A percentile compares a stretch with the other conserved stretches of the same genome.
These are phyloP conservation scores for Diaporthe caulivora DNA, from an alignment of 2,329 filamentous ascomycete genomes.

Conservation along the genomic window DNA sequence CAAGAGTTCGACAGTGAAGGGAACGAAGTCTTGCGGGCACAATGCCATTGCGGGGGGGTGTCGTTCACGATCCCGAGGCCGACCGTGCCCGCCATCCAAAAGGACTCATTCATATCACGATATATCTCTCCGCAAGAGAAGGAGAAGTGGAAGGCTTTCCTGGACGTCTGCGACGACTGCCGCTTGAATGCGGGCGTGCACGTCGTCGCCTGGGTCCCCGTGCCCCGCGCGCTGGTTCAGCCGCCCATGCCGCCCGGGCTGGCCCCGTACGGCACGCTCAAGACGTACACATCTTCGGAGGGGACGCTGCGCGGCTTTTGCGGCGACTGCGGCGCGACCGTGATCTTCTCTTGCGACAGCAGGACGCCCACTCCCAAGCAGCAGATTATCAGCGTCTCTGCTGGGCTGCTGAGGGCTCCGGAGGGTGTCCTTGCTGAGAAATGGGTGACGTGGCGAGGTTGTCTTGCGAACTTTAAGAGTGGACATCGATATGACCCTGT, in stretches of 20 bases:
- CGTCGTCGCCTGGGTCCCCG: conserved; percentile 56
- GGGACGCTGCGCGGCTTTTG: conserved; percentile 59
- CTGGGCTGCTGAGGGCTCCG: conserved; percentile 58
- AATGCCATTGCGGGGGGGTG: conserved; percentile 62
- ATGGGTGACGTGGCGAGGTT: conserved; percentile 60
- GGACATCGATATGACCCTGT: conserved; percentile 53
- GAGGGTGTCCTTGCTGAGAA: conserved; percentile 58
- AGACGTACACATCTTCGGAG: conserved; percentile 55
- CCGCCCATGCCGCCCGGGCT: conserved; percentile 54
- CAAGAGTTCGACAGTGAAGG: conserved; percentile 51
- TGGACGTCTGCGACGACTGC: conserved; percentile 60
- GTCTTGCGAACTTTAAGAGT: conserved; percentile 49
- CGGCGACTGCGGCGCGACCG: conserved; percentile 59
- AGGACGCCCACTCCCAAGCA: conserved; percentile 47
- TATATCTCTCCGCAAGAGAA: conserved; percentile 53
- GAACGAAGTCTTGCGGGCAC: conserved; percentile 54
- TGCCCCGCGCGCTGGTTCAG: conserved; percentile 52
- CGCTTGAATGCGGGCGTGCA: conserved; percentile 57
- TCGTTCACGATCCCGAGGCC: conserved; percentile 60
- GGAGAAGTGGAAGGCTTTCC: conserved; percentile 56
- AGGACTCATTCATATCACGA: conserved; percentile 47
- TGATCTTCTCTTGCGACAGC: conserved; percentile 51
- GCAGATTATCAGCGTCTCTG: conserved; percentile 56
- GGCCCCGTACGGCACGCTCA: conserved; percentile 55
- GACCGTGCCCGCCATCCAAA: conserved; percentile 45